A percentile compares a stretch with the other conserved stretches of the same genome.
Conservation (phyloP, 352 stramenopile genomes). For the Globisporangium nagaii region DNA sequence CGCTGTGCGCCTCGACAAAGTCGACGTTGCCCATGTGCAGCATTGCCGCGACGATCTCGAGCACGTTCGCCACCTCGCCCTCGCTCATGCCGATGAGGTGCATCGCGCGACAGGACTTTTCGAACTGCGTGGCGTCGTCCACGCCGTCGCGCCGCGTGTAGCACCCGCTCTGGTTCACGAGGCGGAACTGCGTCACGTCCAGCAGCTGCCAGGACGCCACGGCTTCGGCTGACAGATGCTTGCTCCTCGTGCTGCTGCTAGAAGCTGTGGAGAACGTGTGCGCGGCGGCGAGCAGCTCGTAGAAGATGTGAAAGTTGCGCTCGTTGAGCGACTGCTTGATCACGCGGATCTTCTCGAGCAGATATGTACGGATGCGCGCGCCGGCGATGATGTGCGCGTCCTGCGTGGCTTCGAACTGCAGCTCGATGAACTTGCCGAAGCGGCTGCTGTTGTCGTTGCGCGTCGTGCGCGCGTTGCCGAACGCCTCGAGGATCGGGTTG, state of each 20-base stretch:
- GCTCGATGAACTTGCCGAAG: conserved; percentile 90
- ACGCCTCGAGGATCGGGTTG: conserved; percentile 89
- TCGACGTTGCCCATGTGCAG: conserved; percentile 85
- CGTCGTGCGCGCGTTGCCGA: conserved; percentile 84
- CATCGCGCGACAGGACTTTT: conserved; percentile 59
- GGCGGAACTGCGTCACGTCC: conserved; percentile 35
- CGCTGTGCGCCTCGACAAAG: conserved; percentile 34
- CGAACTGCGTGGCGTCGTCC: conserved; percentile 61
- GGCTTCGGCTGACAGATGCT: not conserved
- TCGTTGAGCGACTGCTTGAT: conserved; percentile 71
- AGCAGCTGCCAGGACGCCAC: conserved; percentile 31
- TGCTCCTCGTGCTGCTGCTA: not conserved
- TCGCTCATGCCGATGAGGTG: conserved; percentile 66
- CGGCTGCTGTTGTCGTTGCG: conserved; percentile 88
- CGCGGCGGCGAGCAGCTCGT: conserved; percentile 61
- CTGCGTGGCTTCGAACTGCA: conserved; percentile 48
- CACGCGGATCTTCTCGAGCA: conserved; percentile 93
- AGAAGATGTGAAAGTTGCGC: conserved; percentile 88
- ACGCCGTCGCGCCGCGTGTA: conserved; percentile 62
- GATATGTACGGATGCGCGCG: conserved; percentile 86
- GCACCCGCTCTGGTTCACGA: conserved; percentile 72
- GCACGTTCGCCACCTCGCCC: conserved; percentile 51
- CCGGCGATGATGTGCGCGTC: conserved; percentile 42
- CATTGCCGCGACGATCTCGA: conserved; percentile 75
- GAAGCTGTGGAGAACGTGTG: not conserved